These are phyloP conservation scores for Ogataea zsoltii DNA, from an alignment of 805 yeast species.

Conservation along the genomic window DNA sequence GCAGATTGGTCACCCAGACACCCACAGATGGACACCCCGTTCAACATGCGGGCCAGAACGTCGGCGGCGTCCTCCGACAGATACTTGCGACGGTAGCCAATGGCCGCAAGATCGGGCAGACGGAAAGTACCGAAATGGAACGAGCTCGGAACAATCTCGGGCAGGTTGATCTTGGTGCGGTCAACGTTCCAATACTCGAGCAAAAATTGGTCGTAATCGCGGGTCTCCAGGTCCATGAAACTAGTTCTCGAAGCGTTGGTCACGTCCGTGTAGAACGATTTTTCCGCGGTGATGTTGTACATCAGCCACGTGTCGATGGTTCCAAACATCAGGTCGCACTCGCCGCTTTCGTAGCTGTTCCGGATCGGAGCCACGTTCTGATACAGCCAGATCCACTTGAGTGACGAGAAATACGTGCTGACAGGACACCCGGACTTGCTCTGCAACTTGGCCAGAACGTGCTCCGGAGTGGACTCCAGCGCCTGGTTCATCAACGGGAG, in stretches of 20 bases:
- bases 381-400: constrained; percentile 85
- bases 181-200: constrained; percentile 81
- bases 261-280: constrained; percentile 76
- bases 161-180: constrained; percentile 60
- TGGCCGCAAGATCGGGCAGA: constrained; percentile 50
- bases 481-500: constrained; percentile 66
- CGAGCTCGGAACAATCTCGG: constrained; percentile 77
- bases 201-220: constrained; percentile 73
- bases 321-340: constrained; percentile 78
- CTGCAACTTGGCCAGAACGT: constrained; percentile 56
- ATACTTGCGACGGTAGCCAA: constrained; percentile 13
- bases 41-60: constrained; percentile 46
- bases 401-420: constrained; percentile 88
- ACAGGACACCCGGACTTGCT: constrained; percentile 81
- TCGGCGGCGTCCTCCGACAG: constrained; percentile 44
- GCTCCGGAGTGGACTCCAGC: constrained; percentile 52
- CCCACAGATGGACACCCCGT: constrained; percentile 77
- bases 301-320: constrained; percentile 94
- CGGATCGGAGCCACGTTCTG: constrained; percentile 71
- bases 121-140: constrained; percentile 74
- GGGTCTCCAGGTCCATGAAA: constrained; percentile 78
- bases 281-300: constrained; percentile 73
- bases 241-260: constrained; percentile 92
- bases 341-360: constrained; percentile 70
- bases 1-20: constrained; percentile 95